Base-by-base conservation (phyloP, 2,329 filamentous ascomycete species). In the Claviceps spartinae region DNA sequence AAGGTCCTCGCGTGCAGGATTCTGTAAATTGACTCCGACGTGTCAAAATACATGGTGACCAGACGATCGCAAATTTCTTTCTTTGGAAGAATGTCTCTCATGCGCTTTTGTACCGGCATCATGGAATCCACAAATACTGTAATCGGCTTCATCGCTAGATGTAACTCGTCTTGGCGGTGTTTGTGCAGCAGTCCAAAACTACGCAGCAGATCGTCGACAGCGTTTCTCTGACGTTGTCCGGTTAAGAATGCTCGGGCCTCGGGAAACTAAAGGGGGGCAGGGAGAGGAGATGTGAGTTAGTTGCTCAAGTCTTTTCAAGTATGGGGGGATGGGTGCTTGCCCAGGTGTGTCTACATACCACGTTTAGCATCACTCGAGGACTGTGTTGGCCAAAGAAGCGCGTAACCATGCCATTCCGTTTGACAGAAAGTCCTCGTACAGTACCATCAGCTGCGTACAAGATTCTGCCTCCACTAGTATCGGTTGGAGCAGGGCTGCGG, bases 111-210 rank as follows among this genome's bases (percentile, higher is more conserved):
- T 2, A 79, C 69, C 0, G 77, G 76, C 60, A 77, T 75, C 66
- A 78, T 75, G n/a, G 76, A 79, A 57, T 79, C 75, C 30, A 78
- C 76, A 57, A 74, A 79, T 36, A 79, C 76, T 3, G 74, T 68
- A 45, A 79, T 78, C 0, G 77, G 76, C 5, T 71, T 63, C 42
- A 77, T 62, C 0, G 68, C 69, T 56, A 72, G 71, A 50, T 65
- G 65, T 57, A 74, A 70, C 34, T 75, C 71, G 48, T 73, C 69
- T 55, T 74, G 72, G 8, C 79, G 63, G 14, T 68, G 62, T 54
- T 66, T 71, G 58, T 78, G 71, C 40, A 78, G 68, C 45, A 69
- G 69, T 51, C 72, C 68, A 45, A 78, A 69, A 47, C 67, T 69
- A 20, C 63, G 54, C 49, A 79, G 70, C 38, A 73, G 57, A 20